A percentile compares a stretch with the other conserved stretches of the same genome.
Conservation (phyloP, 768 basidiomycete genomes). For the Suillus brevipes region DNA sequence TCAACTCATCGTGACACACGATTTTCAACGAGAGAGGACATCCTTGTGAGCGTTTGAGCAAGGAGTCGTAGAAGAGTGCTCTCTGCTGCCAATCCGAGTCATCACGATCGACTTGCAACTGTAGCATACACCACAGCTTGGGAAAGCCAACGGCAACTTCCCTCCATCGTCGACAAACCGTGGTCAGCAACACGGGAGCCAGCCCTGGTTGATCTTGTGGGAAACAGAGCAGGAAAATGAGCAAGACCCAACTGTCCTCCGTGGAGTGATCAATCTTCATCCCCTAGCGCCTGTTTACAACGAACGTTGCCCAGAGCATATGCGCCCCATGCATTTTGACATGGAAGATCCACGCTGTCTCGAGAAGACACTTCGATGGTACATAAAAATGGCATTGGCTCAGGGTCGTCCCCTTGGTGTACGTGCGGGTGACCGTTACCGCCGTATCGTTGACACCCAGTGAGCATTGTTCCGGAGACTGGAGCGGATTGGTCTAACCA, state of each 20-base stretch:
- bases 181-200: slow-evolving; percentile 40
- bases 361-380: slow-evolving; percentile 5
- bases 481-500: neutral
- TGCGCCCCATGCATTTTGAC: slow-evolving; percentile 12
- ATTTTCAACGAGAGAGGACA: neutral
- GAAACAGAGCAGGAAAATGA: neutral
- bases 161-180: slow-evolving; percentile 46
- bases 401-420: slow-evolving; percentile 13
- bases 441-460: neutral
- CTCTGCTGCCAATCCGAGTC: slow-evolving; percentile 12
- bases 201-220: slow-evolving; percentile 13
- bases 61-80: neutral
- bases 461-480: neutral
- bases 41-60: neutral
- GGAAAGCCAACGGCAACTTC: slow-evolving; percentile 39
- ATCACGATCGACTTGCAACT: slow-evolving; percentile 12
- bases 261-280: no score
- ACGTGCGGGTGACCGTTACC: slow-evolving; percentile 10
- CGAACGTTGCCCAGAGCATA: slow-evolving; percentile 4
- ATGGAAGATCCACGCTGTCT: slow-evolving; percentile 7
- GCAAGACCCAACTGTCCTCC: no score
- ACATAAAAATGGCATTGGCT: slow-evolving; percentile 1
- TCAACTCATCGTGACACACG: neutral
- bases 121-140: slow-evolving; percentile 48
- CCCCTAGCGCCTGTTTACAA: slow-evolving; percentile 3